phyloP scores from a whole-genome alignment of 768 basidiomycete species.

The Floccularia luteovirens region DNA sequence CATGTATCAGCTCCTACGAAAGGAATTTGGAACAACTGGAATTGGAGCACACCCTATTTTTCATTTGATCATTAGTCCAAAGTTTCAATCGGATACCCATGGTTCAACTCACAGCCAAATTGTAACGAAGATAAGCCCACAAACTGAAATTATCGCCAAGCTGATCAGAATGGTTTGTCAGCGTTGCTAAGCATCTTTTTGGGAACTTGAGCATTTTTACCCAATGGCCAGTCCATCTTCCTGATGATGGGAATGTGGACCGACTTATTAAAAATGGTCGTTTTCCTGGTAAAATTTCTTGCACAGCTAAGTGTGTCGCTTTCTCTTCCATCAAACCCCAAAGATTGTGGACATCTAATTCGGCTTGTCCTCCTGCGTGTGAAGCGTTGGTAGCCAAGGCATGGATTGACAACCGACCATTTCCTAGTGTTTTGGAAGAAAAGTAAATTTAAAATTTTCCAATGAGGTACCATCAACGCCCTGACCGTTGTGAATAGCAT shows the following conservation, averaged over 20 bases:
- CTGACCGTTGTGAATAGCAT: conserved; percentile 66
- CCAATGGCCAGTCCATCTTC: conserved; percentile 72
- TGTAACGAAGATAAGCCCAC: conserved; percentile 67
- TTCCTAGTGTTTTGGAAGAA: conserved; percentile 32
- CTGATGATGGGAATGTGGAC: conserved; percentile 61
- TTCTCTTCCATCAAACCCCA: conserved; percentile 70
- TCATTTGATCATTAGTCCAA: conserved; percentile 3
- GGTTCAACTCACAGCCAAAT: conserved; percentile 33
- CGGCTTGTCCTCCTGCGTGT: conserved; percentile 51
- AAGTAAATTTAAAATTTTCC: conserved; percentile 3
- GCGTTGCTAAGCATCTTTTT: not conserved
- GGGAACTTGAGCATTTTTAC: conserved; percentile 21
- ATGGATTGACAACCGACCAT: conserved; percentile 42
- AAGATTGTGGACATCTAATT: conserved; percentile 64
- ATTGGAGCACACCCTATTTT: conserved; percentile 65
- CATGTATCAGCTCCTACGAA: conserved; percentile 80
- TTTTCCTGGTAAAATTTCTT: conserved; percentile 43
- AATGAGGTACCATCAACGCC: conserved; percentile 1
- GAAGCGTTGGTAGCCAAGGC: conserved; percentile 69
- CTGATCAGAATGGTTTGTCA: conserved; percentile 21
- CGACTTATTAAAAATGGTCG: conserved; percentile 69
- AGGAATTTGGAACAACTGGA: conserved; percentile 79
- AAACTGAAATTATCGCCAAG: conserved; percentile 73
- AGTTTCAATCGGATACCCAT: not conserved
- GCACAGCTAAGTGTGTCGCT: conserved; percentile 53